These are phyloP conservation scores for Pleurozium schreberi DNA, from an alignment of 225 moss, liverwort and hornwort species.

Conservation along the genomic window DNA sequence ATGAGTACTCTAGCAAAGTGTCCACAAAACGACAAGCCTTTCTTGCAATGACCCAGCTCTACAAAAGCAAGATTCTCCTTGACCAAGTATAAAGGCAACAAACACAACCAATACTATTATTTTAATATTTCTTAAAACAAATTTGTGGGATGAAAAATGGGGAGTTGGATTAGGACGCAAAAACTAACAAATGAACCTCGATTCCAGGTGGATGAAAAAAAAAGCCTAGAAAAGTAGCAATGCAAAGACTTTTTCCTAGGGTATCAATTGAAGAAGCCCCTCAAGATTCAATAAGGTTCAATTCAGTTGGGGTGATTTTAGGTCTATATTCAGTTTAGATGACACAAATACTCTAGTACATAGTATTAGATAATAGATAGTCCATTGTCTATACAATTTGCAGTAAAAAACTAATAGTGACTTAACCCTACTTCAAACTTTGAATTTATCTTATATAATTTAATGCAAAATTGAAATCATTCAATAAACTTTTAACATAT, in stretches of 20 bases:
- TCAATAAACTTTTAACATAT: neutral
- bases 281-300: neutral
- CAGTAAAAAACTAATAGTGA: neutral
- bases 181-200: neutral
- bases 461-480: neutral
- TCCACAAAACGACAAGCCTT: too few species aligned
- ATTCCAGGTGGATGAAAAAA: neutral
- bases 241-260: neutral
- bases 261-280: neutral
- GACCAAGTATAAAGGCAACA: neutral
- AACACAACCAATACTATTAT: neutral
- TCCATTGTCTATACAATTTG: neutral
- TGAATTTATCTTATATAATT: neutral
- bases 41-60: too few species aligned
- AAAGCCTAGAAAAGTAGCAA: neutral
- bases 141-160: neutral
- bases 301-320: neutral
- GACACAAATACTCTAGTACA: neutral
- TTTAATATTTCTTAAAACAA: neutral
- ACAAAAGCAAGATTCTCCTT: neutral
- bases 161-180: fast-evolving
- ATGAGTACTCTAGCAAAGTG: too few species aligned
- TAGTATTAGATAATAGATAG: too few species aligned
- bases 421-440: neutral
- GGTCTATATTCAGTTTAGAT: neutral